Conservation (phyloP, 805 yeast genomes). For the Cyberlindnera lachancei region DNA sequence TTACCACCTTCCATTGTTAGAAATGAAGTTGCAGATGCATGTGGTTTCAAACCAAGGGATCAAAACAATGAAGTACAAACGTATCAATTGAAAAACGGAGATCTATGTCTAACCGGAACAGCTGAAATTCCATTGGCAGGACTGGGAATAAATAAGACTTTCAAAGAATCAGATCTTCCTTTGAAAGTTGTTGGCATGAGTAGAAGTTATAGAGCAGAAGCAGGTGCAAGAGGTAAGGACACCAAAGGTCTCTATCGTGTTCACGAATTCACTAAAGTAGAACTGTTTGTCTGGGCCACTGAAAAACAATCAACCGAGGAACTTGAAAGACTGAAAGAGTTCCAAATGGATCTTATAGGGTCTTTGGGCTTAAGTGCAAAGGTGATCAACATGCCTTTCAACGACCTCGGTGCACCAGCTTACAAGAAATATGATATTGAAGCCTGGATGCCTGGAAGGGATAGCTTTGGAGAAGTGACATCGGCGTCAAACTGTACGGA, state of each 20-base stretch:
- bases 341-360: slow-evolving; percentile 58
- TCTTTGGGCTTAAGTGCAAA: slow-evolving; percentile 75
- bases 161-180: slow-evolving; percentile 41
- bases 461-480: slow-evolving; percentile 85
- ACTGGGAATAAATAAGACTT: slow-evolving; percentile 44
- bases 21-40: slow-evolving; percentile 69
- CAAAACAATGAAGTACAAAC: slow-evolving; percentile 80
- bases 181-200: slow-evolving; percentile 68
- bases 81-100: slow-evolving; percentile 50
- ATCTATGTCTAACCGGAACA: slow-evolving; percentile 77
- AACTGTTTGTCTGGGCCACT: slow-evolving; percentile 69
- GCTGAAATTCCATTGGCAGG: slow-evolving; percentile 95
- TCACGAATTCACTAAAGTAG: slow-evolving; percentile 95
- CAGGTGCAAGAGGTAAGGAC: slow-evolving; percentile 92
- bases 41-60: slow-evolving; percentile 94
- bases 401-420: slow-evolving; percentile 93
- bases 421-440: slow-evolving; percentile 87
- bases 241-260: slow-evolving; percentile 90
- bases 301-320: slow-evolving; percentile 38
- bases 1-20: slow-evolving; percentile 84
- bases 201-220: slow-evolving; percentile 89
- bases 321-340: slow-evolving; percentile 49
- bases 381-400: slow-evolving; percentile 80
- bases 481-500: slow-evolving; percentile 91
- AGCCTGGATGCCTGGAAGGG: slow-evolving; percentile 98